phyloP scores from a whole-genome alignment of 768 basidiomycete genomes.

The Lentinus tigrinus region DNA sequence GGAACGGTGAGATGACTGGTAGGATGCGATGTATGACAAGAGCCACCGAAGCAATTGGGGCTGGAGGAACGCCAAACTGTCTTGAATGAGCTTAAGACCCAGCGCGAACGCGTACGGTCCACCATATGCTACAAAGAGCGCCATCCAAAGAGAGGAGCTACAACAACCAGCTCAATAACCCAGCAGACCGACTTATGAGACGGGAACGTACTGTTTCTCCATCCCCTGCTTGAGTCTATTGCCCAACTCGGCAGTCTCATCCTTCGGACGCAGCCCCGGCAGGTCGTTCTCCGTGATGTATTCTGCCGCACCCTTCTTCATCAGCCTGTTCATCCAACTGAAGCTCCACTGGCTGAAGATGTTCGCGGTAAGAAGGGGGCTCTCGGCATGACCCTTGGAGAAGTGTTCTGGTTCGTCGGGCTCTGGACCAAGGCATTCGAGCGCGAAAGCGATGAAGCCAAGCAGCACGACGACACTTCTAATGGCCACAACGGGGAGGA shows the following conservation, averaged over 20 bases:
- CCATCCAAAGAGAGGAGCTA: conserved; percentile 67
- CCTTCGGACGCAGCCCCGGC: conserved; percentile 63
- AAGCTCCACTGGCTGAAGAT: conserved; percentile 84
- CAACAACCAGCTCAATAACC: not conserved
- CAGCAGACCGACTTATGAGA: not conserved
- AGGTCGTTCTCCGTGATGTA: conserved; percentile 86
- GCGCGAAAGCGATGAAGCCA: conserved; percentile 51
- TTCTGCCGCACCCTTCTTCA: conserved; percentile 63
- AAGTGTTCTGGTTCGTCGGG: conserved; percentile 35
- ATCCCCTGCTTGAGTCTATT: conserved; percentile 58
- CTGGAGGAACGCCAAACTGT: conserved; percentile 79
- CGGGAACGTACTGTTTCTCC: conserved; percentile 54
- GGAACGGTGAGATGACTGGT: conserved; percentile 49
- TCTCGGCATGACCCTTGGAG: conserved; percentile 66
- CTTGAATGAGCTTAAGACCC: conserved; percentile 73
- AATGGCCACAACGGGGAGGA: conserved; percentile 41
- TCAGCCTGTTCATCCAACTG: conserved; percentile 79
- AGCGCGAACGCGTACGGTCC: conserved; percentile 65
- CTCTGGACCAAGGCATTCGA: conserved; percentile 75
- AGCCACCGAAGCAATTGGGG: conserved; percentile 83
- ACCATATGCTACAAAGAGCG: conserved; percentile 79
- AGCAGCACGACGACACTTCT: conserved; percentile 43
- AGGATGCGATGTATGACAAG: conserved; percentile 77
- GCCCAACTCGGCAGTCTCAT: conserved; percentile 72
- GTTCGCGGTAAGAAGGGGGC: conserved; percentile 74